phyloP scores from a whole-genome alignment of 1,284 basidiomycete genomes.

The Laetiporus sulphureus region DNA sequence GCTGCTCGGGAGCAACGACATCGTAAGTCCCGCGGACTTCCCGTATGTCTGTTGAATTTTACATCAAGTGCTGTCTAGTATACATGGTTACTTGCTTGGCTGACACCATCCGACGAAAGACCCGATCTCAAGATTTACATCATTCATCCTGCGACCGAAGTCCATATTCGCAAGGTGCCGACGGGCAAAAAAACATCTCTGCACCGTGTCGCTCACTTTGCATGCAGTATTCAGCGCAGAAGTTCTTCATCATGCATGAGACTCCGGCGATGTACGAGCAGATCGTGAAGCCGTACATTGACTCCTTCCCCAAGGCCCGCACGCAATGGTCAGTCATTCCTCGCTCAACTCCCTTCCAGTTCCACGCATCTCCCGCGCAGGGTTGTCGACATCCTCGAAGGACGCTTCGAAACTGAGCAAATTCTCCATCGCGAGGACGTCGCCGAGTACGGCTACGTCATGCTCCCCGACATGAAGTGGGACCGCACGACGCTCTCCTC shows the following conservation, averaged over 20 bases:
- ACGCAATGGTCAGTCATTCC: slow-evolving; percentile 64
- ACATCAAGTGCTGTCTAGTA: slow-evolving; percentile 25
- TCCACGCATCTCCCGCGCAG: slow-evolving; percentile 32
- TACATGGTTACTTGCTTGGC: slow-evolving; percentile 39
- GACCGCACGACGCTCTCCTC: slow-evolving; percentile 68
- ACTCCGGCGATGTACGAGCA: slow-evolving; percentile 68
- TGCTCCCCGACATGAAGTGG: slow-evolving; percentile 94
- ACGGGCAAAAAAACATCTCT: neutral
- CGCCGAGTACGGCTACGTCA: slow-evolving; percentile 59
- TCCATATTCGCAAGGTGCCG: slow-evolving; percentile 71
- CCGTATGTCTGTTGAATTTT: neutral
- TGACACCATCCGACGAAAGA: slow-evolving; percentile 24
- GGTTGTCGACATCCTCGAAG: slow-evolving; percentile 84
- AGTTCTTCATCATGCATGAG: slow-evolving; percentile 69
- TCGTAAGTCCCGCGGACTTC: slow-evolving; percentile 25
- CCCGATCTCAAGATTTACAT: slow-evolving; percentile 61
- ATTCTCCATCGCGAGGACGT: slow-evolving; percentile 62
- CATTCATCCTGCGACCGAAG: slow-evolving; percentile 78
- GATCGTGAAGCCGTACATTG: slow-evolving; percentile 77
- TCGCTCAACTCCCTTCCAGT: neutral
- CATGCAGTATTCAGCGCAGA: slow-evolving; percentile 76
- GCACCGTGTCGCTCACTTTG: neutral
- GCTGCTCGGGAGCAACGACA: slow-evolving; percentile 39
- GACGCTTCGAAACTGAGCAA: slow-evolving; percentile 74
- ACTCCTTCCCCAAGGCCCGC: slow-evolving; percentile 62